Evolutionary conservation across 768 basidiomycete genomes (phyloP).

Genomic region (Russula earlei): DNA sequence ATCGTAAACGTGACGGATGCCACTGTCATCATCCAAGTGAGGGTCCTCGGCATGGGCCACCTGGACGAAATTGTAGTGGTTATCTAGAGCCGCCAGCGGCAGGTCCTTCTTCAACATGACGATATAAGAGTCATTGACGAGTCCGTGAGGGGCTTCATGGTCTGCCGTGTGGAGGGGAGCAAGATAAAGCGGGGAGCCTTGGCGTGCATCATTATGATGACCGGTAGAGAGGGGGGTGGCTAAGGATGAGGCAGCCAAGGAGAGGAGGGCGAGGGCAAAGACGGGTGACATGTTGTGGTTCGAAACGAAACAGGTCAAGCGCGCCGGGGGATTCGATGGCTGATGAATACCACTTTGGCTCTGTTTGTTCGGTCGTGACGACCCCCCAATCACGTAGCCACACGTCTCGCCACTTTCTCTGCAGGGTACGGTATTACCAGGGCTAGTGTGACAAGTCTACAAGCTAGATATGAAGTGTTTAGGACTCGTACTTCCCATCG

Average conservation of each 20-base stretch:
- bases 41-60: slow-evolving; percentile 47
- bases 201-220: slow-evolving; percentile 26
- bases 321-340: background rate
- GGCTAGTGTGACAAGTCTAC: background rate
- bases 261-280: slow-evolving; percentile 22
- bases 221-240: slow-evolving; percentile 39
- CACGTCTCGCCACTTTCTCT: background rate
- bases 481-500: background rate
- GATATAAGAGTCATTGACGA: slow-evolving; percentile 89
- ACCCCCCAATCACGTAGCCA: background rate
- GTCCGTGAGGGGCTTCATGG: slow-evolving; percentile 54
- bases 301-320: background rate
- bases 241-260: slow-evolving; percentile 32
- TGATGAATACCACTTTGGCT: background rate
- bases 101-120: slow-evolving; percentile 75
- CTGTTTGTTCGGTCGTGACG: background rate
- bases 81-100: slow-evolving; percentile 46
- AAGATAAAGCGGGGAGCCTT: slow-evolving; percentile 38
- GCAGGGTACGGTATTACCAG: too few relatives aligned
- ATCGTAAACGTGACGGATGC: slow-evolving; percentile 69
- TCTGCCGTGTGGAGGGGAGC: slow-evolving; percentile 46
- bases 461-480: background rate
- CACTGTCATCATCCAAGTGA: slow-evolving; percentile 42
- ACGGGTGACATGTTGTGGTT: slow-evolving; percentile 27
- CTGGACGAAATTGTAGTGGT: slow-evolving; percentile 74